Evolutionary conservation across 495 filamentous ascomycete species (phyloP).

Genomic region (Penicillium coprophilum): DNA sequence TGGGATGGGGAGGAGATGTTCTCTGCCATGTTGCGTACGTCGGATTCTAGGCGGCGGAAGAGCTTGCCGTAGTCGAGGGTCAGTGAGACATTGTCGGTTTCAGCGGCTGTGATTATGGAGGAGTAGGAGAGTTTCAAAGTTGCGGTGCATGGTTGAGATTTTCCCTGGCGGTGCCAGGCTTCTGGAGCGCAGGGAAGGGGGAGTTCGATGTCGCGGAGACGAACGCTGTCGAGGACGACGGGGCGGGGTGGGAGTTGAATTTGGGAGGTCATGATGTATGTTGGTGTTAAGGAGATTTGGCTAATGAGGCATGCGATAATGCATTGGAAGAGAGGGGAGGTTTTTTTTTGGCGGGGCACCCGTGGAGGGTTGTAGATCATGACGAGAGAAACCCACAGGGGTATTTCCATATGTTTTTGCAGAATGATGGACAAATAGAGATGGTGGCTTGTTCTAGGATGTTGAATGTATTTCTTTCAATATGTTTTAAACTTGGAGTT

Average conservation of each 20-base stretch:
- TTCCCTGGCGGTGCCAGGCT: constrained; percentile 46
- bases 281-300: background rate
- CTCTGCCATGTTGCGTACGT: constrained; percentile 35
- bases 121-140: constrained; percentile 47
- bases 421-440: background rate
- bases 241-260: constrained; percentile 40
- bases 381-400: constrained; percentile 11
- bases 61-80: constrained; percentile 51
- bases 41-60: constrained; percentile 44
- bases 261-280: constrained; percentile 27
- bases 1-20: constrained; percentile 20
- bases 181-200: constrained; percentile 46
- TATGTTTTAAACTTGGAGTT: background rate
- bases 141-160: constrained; percentile 47
- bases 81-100: constrained; percentile 46
- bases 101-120: constrained; percentile 42
- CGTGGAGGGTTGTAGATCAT: constrained; percentile 20
- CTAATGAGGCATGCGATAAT: background rate
- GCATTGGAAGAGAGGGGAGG: constrained; percentile 2
- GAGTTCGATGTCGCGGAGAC: constrained; percentile 44
- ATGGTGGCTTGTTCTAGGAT: background rate
- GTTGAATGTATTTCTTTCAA: background rate
- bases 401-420: background rate
- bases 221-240: constrained; percentile 41
- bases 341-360: constrained; percentile 25